Evolutionary conservation across 164 flowering plant species (phyloP).

Genomic region (Magnolia sinica): DNA sequence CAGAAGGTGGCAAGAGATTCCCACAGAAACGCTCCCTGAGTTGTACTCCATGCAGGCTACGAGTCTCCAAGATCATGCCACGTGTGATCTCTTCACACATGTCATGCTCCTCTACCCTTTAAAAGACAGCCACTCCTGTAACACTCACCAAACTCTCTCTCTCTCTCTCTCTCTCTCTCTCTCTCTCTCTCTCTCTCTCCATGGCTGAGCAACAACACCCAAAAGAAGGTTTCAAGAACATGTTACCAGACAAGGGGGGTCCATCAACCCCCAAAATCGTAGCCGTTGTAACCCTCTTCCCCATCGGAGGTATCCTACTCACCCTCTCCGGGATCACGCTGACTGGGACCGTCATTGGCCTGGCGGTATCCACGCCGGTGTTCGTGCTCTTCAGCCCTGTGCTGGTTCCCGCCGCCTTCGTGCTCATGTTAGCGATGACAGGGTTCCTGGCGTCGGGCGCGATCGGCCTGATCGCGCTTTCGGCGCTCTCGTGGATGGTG

Average conservation of each 20-base stretch:
- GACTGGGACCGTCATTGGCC: constrained; percentile 50
- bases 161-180: background rate
- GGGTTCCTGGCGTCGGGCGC: constrained; percentile 78
- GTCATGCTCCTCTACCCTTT: background rate
- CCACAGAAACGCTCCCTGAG: background rate
- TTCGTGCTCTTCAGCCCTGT: constrained; percentile 80
- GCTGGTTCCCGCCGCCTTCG: constrained; percentile 62
- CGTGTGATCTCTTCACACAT: background rate
- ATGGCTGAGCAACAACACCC: constrained; percentile 7
- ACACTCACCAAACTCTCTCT: background rate
- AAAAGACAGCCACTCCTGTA: background rate
- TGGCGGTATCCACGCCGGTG: constrained; percentile 57
- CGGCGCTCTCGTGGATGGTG: constrained; percentile 59
- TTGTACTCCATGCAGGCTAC: constrained; percentile 8
- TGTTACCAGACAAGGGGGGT: constrained; percentile 23
- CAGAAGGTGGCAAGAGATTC: background rate
- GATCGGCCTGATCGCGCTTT: constrained; percentile 62
- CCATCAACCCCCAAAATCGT: constrained; percentile 47
- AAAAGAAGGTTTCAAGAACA: constrained; percentile 14
- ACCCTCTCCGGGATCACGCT: constrained; percentile 57
- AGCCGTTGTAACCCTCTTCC: constrained; percentile 56
- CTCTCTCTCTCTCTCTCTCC: background rate
- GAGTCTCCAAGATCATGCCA: background rate
- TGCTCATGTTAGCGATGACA: constrained; percentile 41
- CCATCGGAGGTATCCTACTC: constrained; percentile 68